These are phyloP conservation scores for Inga laurina DNA, from an alignment of 306 rosid genomes.

Conservation along the genomic window DNA sequence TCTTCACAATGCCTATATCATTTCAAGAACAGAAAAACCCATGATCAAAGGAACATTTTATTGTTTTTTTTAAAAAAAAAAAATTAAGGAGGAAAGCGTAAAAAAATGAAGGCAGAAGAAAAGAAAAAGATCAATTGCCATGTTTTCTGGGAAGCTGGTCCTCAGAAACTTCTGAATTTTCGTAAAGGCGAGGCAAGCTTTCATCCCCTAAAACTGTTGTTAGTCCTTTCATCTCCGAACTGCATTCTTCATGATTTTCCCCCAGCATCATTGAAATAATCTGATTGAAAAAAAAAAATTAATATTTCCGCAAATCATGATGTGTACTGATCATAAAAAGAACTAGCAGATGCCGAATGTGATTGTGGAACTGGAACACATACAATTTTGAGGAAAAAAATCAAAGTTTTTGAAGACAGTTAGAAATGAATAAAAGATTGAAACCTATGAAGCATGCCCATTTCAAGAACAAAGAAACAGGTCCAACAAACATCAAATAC, in stretches of 20 bases:
- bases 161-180: constrained; percentile 45
- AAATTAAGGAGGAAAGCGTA: constrained; percentile 1
- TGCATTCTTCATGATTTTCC: constrained; percentile 27
- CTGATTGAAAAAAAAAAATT: constrained; percentile 23
- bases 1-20: constrained; percentile 46
- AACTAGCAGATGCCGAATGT: background rate
- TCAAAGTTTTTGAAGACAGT: background rate
- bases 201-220: constrained; percentile 47
- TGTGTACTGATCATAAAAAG: background rate
- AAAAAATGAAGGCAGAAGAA: background rate
- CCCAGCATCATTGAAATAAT: constrained; percentile 43
- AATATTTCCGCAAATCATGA: constrained; percentile 21
- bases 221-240: constrained; percentile 27
- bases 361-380: background rate
- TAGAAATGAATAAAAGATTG: background rate
- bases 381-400: background rate
- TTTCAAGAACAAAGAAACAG: background rate
- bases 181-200: constrained; percentile 45
- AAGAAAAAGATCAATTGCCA: constrained; percentile 34
- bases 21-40: constrained; percentile 8
- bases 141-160: constrained; percentile 44
- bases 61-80: background rate
- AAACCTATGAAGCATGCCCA: background rate
- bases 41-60: background rate
- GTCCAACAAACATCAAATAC: background rate